phyloP scores from a whole-genome alignment of 2,329 filamentous ascomycete species.

The Fusarium duplospermum region DNA sequence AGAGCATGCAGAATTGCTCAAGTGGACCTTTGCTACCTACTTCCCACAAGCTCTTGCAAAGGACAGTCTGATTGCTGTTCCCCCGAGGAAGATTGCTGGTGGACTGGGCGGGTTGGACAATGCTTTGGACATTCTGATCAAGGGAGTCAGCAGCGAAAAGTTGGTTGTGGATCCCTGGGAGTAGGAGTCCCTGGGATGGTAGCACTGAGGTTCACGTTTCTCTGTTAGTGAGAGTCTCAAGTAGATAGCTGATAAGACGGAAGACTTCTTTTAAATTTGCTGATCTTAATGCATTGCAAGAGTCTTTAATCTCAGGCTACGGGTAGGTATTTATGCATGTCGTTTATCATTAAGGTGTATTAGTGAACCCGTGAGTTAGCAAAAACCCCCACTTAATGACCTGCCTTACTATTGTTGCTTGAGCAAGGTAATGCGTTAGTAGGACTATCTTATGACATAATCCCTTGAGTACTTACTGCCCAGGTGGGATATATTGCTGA shows the following conservation, averaged over 20 bases:
- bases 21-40: constrained; percentile 33
- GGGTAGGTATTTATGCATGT: too few species aligned
- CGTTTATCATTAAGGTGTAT: too few species aligned
- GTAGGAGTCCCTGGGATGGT: neutral
- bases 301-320: neutral
- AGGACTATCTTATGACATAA: too few species aligned
- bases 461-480: too few species aligned
- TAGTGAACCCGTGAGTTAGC: too few species aligned
- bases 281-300: neutral
- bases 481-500: too few species aligned
- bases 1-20: constrained; percentile 16
- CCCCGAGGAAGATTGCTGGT: constrained; percentile 23
- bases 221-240: neutral
- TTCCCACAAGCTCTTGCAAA: constrained; percentile 23
- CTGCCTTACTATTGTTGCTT: too few species aligned
- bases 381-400: too few species aligned
- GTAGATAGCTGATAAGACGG: neutral
- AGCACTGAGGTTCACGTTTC: neutral
- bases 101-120: constrained; percentile 27
- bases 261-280: neutral
- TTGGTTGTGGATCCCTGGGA: constrained; percentile 28
- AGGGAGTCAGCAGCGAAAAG: constrained; percentile 36
- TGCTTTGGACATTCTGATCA: constrained; percentile 18
- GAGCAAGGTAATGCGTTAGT: too few species aligned
- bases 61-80: constrained; percentile 15